Evolutionary conservation across 768 basidiomycete genomes (phyloP), one percentile per base, ranked within the genome.

Genomic region (Rhodotorula graminis): DNA sequence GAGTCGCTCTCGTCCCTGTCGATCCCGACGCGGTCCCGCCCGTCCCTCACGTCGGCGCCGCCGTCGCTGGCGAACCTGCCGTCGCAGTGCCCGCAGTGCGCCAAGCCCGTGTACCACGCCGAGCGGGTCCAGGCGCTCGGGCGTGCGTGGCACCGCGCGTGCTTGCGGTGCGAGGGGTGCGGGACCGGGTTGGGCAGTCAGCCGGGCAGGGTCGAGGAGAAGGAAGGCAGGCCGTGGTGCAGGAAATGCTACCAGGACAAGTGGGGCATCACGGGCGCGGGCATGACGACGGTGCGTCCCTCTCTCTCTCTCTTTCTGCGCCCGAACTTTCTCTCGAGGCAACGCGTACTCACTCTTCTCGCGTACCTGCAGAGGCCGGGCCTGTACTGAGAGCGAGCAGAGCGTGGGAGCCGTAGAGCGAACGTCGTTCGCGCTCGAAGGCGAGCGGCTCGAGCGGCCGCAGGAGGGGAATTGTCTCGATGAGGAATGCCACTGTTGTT

Each of bases 161-260:
- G 77, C 29, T 62, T 78, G 46, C 62, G 75, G 19, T 78, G 77
- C 57, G 62, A 64, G 14, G 58, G 56, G 7, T 78, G 77, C 53
- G 66, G 53, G 31, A 76, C 76, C 21, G 61, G 75, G 3, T 65
- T 78, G 31, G 72, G 71, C 31, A 62, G 63, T 8, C 61, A 70
- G 40, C 58, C 58, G 40, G 40, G 40, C 31, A 33, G 71, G 8
- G 31, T 67, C 25, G 33, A 58, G 57, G 77, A 76, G 59, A 65
- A 50, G 55, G 74, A 76, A 37, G 68, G 76, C 27, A 18, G 62
- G 65, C 70, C 73, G 11, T 75, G 55, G 53, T 76, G 76, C 64
- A 65, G 69, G 60, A 65, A 52, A 31, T 77, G 76, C 59, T 77
- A 77, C 49, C 57, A 50, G 25, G 69, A 77, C 46, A 23, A 60